Base-by-base conservation (phyloP, 2,329 filamentous ascomycete genomes). In the Fusarium udum region DNA sequence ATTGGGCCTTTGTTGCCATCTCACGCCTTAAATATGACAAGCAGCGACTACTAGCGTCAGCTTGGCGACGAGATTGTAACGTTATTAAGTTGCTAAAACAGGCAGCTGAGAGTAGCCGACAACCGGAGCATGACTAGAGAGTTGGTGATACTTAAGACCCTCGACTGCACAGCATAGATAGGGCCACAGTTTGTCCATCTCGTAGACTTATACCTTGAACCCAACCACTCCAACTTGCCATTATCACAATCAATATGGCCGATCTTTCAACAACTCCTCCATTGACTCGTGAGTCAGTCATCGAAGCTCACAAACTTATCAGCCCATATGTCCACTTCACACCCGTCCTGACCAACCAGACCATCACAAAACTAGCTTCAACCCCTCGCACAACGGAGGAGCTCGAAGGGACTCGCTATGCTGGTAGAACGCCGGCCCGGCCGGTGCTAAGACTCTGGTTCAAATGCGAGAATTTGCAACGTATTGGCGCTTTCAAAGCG, bases 401-500 rank as follows among this genome's bases (percentile, higher is more conserved):
- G 9, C 84, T 92, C 1, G 77, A 81, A 49, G 88, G 86, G 20
- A 92, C 91, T 8, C 82, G 84, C 72, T 91, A 87, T 84, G 80
- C 88, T 75, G 88, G 87, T 11, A 83, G 86, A 43, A 78, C 80
- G n/a, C 87, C 91, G 0, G 89, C 92, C 2, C 84, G 80, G 8
- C 94, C 94, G 0, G 89, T 84, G 56, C 84, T 97, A 43, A 87
- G 90, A 18, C 86, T 98, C 59, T 96, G 93, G 85, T 97, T 98
- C 89, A 98, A 98, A 85, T 97, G 94, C 82, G 95, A 98, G 86
- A 98, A 98, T 82, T 85, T 94, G 66, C 96, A 98, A 85, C 90
- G 91, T 62, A 91, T 97, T 61, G 96, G 95, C 58, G 95, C 95
- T 2, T 98, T 98, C 86, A 98, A 98, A 84, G 92, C 91, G 22